These are phyloP conservation scores for Globisporangium spinosum DNA, from an alignment of 352 stramenopile genomes.

Conservation along the genomic window DNA sequence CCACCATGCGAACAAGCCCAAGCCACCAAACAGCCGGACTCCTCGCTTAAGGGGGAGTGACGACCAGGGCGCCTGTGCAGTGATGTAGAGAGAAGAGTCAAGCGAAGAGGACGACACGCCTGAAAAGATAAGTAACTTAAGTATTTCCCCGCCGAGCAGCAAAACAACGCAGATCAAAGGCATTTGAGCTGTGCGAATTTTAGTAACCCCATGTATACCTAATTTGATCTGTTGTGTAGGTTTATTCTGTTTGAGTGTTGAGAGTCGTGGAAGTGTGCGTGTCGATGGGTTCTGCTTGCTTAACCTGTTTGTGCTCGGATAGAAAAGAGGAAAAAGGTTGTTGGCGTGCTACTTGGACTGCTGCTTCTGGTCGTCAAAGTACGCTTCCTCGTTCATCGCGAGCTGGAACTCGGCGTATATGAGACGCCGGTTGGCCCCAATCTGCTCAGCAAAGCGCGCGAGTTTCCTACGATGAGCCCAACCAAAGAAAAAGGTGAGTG, in stretches of 20 bases:
- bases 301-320: conserved; percentile 1
- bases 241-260: background rate
- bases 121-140: conserved; percentile 21
- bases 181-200: background rate
- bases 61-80: conserved; percentile 52
- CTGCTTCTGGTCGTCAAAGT: conserved; percentile 52
- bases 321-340: too few relatives aligned
- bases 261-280: background rate
- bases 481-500: background rate
- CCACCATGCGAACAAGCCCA: conserved; percentile 31
- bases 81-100: conserved; percentile 45
- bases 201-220: background rate
- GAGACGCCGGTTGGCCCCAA: conserved; percentile 42
- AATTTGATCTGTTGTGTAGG: background rate
- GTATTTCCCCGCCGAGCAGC: conserved; percentile 8
- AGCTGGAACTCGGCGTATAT: conserved; percentile 72
- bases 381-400: conserved; percentile 67
- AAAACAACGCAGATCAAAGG: background rate
- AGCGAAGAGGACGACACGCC: background rate
- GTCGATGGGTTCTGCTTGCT: background rate
- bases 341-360: conserved; percentile 27
- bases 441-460: conserved; percentile 74
- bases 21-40: conserved; percentile 25
- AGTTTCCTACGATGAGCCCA: conserved; percentile 48
- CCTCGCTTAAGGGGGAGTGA: conserved; percentile 17